Base-by-base conservation (phyloP, 176 grass and related monocot genomes). In the Carex littledalei region DNA sequence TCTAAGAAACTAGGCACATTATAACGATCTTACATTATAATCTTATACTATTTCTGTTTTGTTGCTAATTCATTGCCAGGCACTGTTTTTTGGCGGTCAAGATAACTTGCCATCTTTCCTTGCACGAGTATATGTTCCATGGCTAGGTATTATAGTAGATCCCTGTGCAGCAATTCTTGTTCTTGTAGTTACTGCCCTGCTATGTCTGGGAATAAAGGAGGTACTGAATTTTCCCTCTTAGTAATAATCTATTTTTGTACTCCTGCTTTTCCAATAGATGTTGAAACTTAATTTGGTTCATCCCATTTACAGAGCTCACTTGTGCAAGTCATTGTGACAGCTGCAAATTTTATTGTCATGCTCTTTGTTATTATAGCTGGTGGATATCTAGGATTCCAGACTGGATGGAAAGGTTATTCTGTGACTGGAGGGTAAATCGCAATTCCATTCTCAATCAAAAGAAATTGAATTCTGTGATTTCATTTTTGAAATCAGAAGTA, bases 111-210 rank as follows among this genome's bases (percentile, higher is more conserved):
- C 95, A 5, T 91, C 77, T 61, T 93, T 94, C 85, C 84, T 94
- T 58, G 88, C 86, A 53, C 89, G 91, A 84, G 57, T 93, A 29
- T 79, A 90, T 55, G 68, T 94, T 79, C 89, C 91, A 93, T 81
- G 89, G 24, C 86, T 98, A 67, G 88, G 75, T 12, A 89, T 91
- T 35, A 31, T 88, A 41, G 80, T 93, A 63, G 95, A 98, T 85
- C 95, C 95, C 60, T 98, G 95, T 89, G 92, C 93, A 82, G 91
- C 95, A 82, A 86, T 98, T 93, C 95, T 98, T 83, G 93, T 98
- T 59, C 57, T 94, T 31, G 57, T 88, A 68, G 91, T 98, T 53
- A 98, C 95, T 54, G 91, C 88, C 70, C 84, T 98, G 47, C 86
- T 98, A 56, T 94, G 91, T 82, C 35, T 94, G 1, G 95, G 95